A percentile compares a stretch with the other conserved stretches of the same genome.
Conservation (phyloP, 148 eudicot species). For the Polygonum aviculare region DNA sequence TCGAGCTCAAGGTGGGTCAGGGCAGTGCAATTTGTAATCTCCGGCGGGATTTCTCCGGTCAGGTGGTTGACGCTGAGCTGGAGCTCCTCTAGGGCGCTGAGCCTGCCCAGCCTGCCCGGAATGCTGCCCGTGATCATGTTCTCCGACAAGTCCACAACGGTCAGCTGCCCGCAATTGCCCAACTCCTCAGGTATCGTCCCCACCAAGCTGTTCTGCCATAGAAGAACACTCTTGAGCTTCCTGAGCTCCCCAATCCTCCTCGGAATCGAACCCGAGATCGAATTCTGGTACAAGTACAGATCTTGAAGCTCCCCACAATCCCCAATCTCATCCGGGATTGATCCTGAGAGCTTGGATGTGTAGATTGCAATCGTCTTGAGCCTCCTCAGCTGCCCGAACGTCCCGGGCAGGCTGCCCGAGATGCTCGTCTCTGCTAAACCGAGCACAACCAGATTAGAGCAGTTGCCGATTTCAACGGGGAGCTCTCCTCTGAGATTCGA, state of each 20-base stretch:
- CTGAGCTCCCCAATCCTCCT: constrained; percentile 46
- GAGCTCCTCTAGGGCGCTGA: constrained; percentile 46
- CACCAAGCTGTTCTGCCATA: constrained; percentile 87
- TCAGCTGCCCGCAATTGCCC: constrained; percentile 54
- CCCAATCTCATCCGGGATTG: constrained; percentile 87
- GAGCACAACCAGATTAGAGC: constrained; percentile 46
- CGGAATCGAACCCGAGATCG: constrained; percentile 76
- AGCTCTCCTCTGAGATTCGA: constrained; percentile 69
- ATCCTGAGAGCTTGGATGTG: constrained; percentile 65
- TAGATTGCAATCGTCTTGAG: constrained; percentile 79
- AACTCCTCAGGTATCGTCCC: constrained; percentile 69
- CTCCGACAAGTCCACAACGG: constrained; percentile 63
- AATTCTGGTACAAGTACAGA: constrained; percentile 77
- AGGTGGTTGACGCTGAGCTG: constrained; percentile 71
- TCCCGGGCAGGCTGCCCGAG: constrained; percentile 61
- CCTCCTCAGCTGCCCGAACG: constrained; percentile 64
- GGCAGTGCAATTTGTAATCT: constrained; percentile 55
- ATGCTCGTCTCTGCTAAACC: constrained; percentile 87
- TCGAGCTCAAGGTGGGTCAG: constrained; percentile 81
- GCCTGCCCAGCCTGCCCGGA: constrained; percentile 56
- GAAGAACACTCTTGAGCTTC: constrained; percentile 63
- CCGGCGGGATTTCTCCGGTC: constrained; percentile 65
- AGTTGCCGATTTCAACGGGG: constrained; percentile 79
- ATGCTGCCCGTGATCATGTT: constrained; percentile 65
- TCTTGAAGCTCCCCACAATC: constrained; percentile 64